Evolutionary conservation across 23 red algal species (phyloP), one percentile per base, ranked within the genome.

Genomic region (Gracilaria gracilis): DNA sequence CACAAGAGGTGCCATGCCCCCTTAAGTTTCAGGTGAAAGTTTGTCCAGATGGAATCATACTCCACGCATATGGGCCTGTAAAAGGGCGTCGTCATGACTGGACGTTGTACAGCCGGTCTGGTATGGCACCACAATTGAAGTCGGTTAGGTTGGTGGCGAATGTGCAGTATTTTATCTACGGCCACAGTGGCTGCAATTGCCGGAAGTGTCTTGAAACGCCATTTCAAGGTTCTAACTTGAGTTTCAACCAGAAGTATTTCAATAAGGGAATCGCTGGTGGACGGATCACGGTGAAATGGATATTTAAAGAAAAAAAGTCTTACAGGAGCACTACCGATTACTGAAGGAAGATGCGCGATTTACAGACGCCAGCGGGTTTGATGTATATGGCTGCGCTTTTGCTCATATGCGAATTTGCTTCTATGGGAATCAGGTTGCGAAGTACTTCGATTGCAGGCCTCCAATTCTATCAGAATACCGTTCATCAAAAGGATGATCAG

Each of bases 91-190:
- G 87, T 17, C 87, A 90, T 67, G 87, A 90, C 47, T 81, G 73
- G 39, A 73, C 67, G 23, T n/a, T 90, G 1, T 90, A 80, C 50
- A 19, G 28, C 20, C 62, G 62, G 1, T 67, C 62, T 3, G 62
- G 32, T 2, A 67, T 67, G 16, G 62, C 25, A 28, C 33, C 2
- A 15, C 13, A 31, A 2, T 67, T 12, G 62, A 67, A 36, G 14
- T 29, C 24, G 4, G 2, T 2, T 14, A 9, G 27, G 4, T 17
- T 46, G 5, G 62, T 3, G 11, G 27, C 5, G 27, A 36, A 27
- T 7, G n/a, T n/a, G n/a, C 62, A 67, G 62, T 67, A 67, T 67
- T 80, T 73, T 55, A 80, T 90, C 40, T 90, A 90, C 59, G 87
- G 48, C 21, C 51, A 90, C 36, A 73, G 59, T 48, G 54, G 74